Percentiles rank a stretch among this genome's conserved stretches.
Evolutionary conservation across 345 rosid genomes (phyloP).

Genomic region (Draba incana): DNA sequence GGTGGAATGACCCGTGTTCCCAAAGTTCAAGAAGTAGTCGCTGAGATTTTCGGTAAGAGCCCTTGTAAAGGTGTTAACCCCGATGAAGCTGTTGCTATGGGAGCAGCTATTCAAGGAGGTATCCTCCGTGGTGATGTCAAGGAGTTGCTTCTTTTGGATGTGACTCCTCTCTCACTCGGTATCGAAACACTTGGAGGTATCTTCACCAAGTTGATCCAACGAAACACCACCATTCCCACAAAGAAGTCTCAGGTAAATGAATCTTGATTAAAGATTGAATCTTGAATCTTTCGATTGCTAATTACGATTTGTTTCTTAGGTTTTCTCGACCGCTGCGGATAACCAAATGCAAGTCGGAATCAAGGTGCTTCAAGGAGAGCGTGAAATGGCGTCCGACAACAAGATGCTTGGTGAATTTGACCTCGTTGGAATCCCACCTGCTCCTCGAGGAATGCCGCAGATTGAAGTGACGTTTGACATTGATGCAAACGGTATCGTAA

Average conservation of each 20-base stretch:
- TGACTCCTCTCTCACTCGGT: conserved; percentile 53
- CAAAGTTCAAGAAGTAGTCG: conserved; percentile 50
- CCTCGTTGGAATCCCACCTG: conserved; percentile 55
- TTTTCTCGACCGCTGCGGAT: conserved; percentile 51
- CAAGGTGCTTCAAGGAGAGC: conserved; percentile 56
- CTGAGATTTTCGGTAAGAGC: conserved; percentile 52
- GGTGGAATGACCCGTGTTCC: conserved; percentile 65
- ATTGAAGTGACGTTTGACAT: conserved; percentile 55
- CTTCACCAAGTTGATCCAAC: conserved; percentile 52
- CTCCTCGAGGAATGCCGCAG: conserved; percentile 52
- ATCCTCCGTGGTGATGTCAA: conserved; percentile 57
- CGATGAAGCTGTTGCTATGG: conserved; percentile 53
- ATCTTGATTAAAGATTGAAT: neutral
- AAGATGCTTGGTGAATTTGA: conserved; percentile 56
- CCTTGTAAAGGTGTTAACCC: conserved; percentile 58
- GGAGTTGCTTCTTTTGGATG: conserved; percentile 52
- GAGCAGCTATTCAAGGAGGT: conserved; percentile 59
- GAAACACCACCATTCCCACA: conserved; percentile 65
- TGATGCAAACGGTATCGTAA: conserved; percentile 54
- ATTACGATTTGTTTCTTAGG: neutral
- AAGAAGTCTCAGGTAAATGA: conserved; percentile 55
- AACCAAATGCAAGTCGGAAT: conserved; percentile 54
- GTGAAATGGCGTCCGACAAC: conserved; percentile 56
- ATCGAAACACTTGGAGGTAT: conserved; percentile 62
- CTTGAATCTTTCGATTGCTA: neutral